Evolutionary conservation across 768 basidiomycete genomes (phyloP).

Genomic region (Exidia glandulosa): DNA sequence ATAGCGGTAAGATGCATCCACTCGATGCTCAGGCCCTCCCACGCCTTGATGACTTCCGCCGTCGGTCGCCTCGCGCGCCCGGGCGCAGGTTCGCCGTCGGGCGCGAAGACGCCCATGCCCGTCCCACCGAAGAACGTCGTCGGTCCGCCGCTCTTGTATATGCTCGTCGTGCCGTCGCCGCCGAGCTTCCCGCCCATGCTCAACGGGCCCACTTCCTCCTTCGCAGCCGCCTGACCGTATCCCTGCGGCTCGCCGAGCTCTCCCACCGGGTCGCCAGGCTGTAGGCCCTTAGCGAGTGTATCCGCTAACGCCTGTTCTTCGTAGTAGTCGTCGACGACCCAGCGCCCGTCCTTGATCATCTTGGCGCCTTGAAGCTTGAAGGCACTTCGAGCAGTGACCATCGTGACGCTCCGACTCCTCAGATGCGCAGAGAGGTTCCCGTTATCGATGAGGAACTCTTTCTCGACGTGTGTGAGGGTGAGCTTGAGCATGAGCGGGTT

Average conservation of each 20-base stretch:
- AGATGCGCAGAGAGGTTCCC: constrained; percentile 85
- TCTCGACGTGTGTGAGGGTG: constrained; percentile 80
- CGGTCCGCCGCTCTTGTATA: constrained; percentile 85
- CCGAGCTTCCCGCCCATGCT: background rate
- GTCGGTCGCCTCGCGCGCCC: constrained; percentile 50
- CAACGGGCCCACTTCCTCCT: constrained; percentile 7
- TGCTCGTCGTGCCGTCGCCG: constrained; percentile 40
- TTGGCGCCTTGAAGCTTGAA: constrained; percentile 93
- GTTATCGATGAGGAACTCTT: constrained; percentile 80
- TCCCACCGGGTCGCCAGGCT: constrained; percentile 72
- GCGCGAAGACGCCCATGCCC: constrained; percentile 76
- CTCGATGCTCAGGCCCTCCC: constrained; percentile 11
- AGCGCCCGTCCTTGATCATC: constrained; percentile 78
- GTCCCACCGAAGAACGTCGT: constrained; percentile 82
- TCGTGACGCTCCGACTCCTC: constrained; percentile 83
- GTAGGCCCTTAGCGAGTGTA: constrained; percentile 69
- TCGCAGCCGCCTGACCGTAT: constrained; percentile 27
- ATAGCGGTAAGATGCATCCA: constrained; percentile 7
- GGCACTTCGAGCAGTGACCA: constrained; percentile 84
- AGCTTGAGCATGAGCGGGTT: constrained; percentile 87
- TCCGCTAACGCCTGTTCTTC: constrained; percentile 74
- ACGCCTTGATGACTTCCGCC: constrained; percentile 13
- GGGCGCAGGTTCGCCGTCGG: constrained; percentile 44
- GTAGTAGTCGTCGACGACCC: constrained; percentile 94
- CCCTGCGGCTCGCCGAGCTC: constrained; percentile 70